A percentile compares a stretch with the other conserved stretches of the same genome.
Conservation (phyloP, 2,329 filamentous ascomycete species). For the Aspergillus ruber region DNA sequence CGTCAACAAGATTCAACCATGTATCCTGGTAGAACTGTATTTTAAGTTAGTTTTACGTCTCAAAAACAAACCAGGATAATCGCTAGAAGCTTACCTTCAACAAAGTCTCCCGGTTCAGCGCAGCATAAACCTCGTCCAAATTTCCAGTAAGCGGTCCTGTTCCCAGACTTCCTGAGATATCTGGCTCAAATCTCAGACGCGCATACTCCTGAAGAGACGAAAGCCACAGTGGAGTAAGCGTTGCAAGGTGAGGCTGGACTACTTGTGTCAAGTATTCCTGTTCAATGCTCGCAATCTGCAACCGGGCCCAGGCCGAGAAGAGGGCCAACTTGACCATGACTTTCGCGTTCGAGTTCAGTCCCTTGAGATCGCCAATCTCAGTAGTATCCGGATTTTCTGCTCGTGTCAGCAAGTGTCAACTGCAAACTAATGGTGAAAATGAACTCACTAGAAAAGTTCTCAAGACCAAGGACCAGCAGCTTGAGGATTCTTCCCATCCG, state of each 20-base stretch:
- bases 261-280: constrained; percentile 85
- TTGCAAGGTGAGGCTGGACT: constrained; percentile 81
- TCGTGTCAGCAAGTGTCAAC: constrained; percentile 5
- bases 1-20: constrained; percentile 94
- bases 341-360: constrained; percentile 88
- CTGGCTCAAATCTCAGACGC: constrained; percentile 86
- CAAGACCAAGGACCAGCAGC: constrained; percentile 79
- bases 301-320: constrained; percentile 92
- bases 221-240: constrained; percentile 86
- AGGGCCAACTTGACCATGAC: constrained; percentile 99
- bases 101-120: constrained; percentile 86
- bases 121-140: constrained; percentile 88
- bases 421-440: neutral
- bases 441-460: constrained; percentile 72
- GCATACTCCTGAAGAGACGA: constrained; percentile 91
- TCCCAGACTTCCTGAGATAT: constrained; percentile 85
- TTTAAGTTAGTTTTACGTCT: neutral
- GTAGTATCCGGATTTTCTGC: constrained; percentile 66
- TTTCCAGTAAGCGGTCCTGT: constrained; percentile 76
- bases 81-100: constrained; percentile 51
- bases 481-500: constrained; percentile 98
- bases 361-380: constrained; percentile 86
- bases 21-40: constrained; percentile 84
- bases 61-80: no score
- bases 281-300: constrained; percentile 90